Conservation (phyloP, 495 filamentous ascomycete genomes). For the Acidomyces sp. region DNA sequence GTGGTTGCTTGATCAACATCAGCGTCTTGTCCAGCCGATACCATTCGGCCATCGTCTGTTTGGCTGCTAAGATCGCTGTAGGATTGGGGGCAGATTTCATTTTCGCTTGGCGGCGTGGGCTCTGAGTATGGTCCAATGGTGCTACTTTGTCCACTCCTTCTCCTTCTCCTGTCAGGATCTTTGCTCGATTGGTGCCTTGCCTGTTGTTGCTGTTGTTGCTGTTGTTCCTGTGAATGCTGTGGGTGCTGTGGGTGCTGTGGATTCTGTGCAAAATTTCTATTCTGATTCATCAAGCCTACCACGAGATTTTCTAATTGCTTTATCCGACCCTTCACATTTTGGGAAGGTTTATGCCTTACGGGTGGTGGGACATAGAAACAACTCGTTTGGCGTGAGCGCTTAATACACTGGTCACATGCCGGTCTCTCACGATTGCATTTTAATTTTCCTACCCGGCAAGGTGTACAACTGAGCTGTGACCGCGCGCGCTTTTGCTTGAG, state of each 20-base stretch:
- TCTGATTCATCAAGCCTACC: slow-evolving; percentile 21
- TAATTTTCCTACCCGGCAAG: slow-evolving; percentile 29
- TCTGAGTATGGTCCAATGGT: slow-evolving; percentile 4
- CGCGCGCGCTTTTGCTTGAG: slow-evolving; percentile 25
- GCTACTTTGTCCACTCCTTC: too few relatives aligned
- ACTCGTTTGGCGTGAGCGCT: slow-evolving; percentile 21
- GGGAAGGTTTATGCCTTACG: slow-evolving; percentile 22
- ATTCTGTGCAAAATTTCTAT: not conserved
- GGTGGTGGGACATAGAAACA: slow-evolving; percentile 28
- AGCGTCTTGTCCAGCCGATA: slow-evolving; percentile 37
- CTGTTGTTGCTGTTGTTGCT: not conserved
- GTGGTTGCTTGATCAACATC: slow-evolving; percentile 41
- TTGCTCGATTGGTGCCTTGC: too few relatives aligned
- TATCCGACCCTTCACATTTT: slow-evolving; percentile 31
- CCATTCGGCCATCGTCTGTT: not conserved
- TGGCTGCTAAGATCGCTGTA: slow-evolving; percentile 1
- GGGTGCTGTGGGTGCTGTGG: not conserved
- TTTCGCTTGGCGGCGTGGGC: slow-evolving; percentile 17
- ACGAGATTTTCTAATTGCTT: slow-evolving; percentile 26
- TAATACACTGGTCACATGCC: slow-evolving; percentile 30
- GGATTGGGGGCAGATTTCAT: slow-evolving; percentile 6
- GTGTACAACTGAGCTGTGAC: slow-evolving; percentile 26
- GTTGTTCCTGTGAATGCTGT: not conserved
- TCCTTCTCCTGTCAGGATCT: too few relatives aligned
- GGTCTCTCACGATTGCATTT: slow-evolving; percentile 28